A percentile compares a stretch with the other conserved stretches of the same genome.
Conservation (phyloP, 805 yeast species). For the Martiniozyma abietophila region DNA sequence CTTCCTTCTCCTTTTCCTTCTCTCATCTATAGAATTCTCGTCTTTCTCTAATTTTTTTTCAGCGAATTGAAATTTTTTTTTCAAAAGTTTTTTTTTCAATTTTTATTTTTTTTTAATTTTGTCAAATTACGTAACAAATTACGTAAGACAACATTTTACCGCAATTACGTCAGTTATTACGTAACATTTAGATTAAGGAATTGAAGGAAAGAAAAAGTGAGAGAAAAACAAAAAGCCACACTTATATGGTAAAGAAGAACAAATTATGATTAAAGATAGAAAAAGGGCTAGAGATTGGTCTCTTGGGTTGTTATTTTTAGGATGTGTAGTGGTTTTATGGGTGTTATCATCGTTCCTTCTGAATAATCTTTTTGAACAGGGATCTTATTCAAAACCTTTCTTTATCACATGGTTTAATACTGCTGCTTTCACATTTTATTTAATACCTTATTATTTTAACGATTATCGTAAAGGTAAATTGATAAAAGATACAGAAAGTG, state of each 20-base stretch:
- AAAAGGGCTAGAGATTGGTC: constrained; percentile 44
- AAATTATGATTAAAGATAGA: too few relatives aligned
- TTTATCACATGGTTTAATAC: constrained; percentile 89
- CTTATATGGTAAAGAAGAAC: too few relatives aligned
- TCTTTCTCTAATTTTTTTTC: too few relatives aligned
- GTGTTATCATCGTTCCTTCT: constrained; percentile 82
- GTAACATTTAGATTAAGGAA: neutral
- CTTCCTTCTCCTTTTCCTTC: too few relatives aligned
- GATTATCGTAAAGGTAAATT: too few relatives aligned
- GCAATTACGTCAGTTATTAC: too few relatives aligned
- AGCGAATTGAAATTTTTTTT: too few relatives aligned
- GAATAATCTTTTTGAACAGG: constrained; percentile 62
- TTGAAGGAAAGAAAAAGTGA: neutral
- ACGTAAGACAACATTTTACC: too few relatives aligned
- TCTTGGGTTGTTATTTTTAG: constrained; percentile 63
- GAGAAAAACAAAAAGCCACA: neutral
- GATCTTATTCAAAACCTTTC: constrained; percentile 74
- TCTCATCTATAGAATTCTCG: too few relatives aligned
- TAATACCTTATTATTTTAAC: constrained; percentile 49
- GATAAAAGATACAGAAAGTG: too few relatives aligned
- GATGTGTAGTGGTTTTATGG: constrained; percentile 80
- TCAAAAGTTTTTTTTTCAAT: neutral
- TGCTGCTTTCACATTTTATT: constrained; percentile 68
- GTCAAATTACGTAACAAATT: neutral
- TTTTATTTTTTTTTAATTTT: neutral